Base-by-base conservation (phyloP, 2,329 filamentous ascomycete genomes). In the Fusarium bulbicola region DNA sequence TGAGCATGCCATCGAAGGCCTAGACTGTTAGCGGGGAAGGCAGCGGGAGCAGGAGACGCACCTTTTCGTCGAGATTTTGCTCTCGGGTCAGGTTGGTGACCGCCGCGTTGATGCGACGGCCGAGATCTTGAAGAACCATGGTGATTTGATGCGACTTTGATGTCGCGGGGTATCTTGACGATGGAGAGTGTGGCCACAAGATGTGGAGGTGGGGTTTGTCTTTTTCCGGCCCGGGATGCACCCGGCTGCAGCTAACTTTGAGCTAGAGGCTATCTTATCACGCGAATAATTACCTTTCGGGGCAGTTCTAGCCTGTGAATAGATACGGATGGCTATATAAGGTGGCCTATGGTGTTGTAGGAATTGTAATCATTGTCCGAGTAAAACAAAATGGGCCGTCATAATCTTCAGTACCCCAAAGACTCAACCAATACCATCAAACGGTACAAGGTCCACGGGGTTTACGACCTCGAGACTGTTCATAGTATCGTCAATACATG, bases 101-200 rank as follows among this genome's bases (percentile, higher is more conserved):
- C 79, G 96, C 96, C 87, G 94, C 91, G 86, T 98, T 98, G 84
- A 99, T 98, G 86, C 96, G 96, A 88, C 95, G 95, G 78, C 96
- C 96, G 68, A 99, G 90, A 89, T 99, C 96, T 91, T 97, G 95
- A 81, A 99, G 93, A 89, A 99, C 96, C 96, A 99, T 99, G 81
- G 79, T 70, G 63, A 61, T 43, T 69, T 59, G 60, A 68, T 60
- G 72, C 74, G 74, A 72, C 73, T 72, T 54, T 59, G 67, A 68
- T 71, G 67, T 71, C 63, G 72, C 66, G 68, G 69, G 74, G 76
- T 77, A 73, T 77, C 73, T 70, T 70, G 72, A 71, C 62, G 74
- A 59, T 66, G 45, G 63, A 50, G 68, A 63, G 26, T 66, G 68
- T 75, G 70, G 75, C 76, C 75, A 77, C 57, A 68, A 64, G 63